Percentiles rank a stretch among this genome's conserved stretches.
Evolutionary conservation across 306 rosid genomes (phyloP).

Genomic region (Fragaria nilgerrensis): DNA sequence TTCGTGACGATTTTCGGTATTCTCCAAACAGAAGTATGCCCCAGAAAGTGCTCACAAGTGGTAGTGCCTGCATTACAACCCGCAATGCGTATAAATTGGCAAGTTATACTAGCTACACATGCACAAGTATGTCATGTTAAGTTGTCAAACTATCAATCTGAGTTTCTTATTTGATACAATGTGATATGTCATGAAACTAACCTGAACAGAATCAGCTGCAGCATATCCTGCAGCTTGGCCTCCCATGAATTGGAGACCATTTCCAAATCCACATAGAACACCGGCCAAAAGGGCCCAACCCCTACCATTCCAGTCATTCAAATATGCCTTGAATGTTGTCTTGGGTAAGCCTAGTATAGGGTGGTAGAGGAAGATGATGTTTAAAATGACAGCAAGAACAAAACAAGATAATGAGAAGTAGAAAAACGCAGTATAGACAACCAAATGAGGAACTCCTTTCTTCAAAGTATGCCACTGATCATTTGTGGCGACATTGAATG

Average conservation of each 20-base stretch:
- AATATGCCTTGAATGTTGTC: slow-evolving; percentile 71
- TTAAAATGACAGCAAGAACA: slow-evolving; percentile 60
- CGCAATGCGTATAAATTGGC: neutral
- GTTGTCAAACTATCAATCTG: neutral
- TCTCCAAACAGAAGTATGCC: slow-evolving; percentile 75
- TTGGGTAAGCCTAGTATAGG: slow-evolving; percentile 72
- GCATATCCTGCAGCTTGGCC: slow-evolving; percentile 99
- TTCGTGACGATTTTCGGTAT: slow-evolving; percentile 70
- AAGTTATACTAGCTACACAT: neutral
- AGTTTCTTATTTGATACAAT: neutral
- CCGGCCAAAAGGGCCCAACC: slow-evolving; percentile 96
- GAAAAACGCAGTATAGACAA: slow-evolving; percentile 80
- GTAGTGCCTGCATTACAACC: slow-evolving; percentile 63
- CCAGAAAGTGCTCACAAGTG: slow-evolving; percentile 95
- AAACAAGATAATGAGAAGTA: slow-evolving; percentile 80
- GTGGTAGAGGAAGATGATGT: slow-evolving; percentile 65
- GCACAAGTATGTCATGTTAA: neutral
- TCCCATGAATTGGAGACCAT: slow-evolving; percentile 96
- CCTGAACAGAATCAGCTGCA: slow-evolving; percentile 98
- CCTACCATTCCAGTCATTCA: slow-evolving; percentile 80
- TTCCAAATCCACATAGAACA: slow-evolving; percentile 83
- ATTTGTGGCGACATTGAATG: slow-evolving; percentile 90
- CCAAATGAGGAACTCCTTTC: slow-evolving; percentile 75
- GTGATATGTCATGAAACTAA: slow-evolving; percentile 29
- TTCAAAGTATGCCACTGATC: slow-evolving; percentile 82